Percentiles rank a stretch among this genome's conserved stretches.
phyloP scores from a whole-genome alignment of 352 stramenopile genomes.

The Pseudoperonospora humuli region DNA sequence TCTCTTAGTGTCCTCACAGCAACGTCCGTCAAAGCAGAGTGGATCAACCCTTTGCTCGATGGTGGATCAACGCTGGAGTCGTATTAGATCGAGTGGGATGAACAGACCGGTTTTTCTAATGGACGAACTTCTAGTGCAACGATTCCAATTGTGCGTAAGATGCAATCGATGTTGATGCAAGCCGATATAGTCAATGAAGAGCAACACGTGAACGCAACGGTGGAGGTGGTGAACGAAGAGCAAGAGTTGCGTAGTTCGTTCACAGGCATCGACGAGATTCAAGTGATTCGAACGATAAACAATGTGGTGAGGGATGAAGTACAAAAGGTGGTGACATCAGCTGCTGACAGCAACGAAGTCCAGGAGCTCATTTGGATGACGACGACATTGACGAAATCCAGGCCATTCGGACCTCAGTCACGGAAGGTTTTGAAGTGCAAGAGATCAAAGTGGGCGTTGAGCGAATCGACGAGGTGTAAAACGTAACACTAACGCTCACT shows the following conservation, averaged over 20 bases:
- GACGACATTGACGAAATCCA: slow-evolving; percentile 91
- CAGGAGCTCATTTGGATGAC: slow-evolving; percentile 69
- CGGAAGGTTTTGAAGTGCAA: slow-evolving; percentile 83
- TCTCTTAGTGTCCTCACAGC: slow-evolving; percentile 40
- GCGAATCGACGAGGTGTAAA: slow-evolving; percentile 79
- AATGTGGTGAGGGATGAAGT: slow-evolving; percentile 82
- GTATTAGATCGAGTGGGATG: slow-evolving; percentile 77
- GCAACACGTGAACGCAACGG: slow-evolving; percentile 89
- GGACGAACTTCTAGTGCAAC: slow-evolving; percentile 59
- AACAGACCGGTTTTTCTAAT: slow-evolving; percentile 61
- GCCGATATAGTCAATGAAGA: slow-evolving; percentile 87
- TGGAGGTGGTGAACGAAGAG: slow-evolving; percentile 93
- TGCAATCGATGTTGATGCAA: slow-evolving; percentile 81
- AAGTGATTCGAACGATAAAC: slow-evolving; percentile 77
- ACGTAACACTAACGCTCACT: slow-evolving; percentile 61
- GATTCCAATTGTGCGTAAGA: slow-evolving; percentile 86
- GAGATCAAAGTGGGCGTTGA: slow-evolving; percentile 69
- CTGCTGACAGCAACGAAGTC: slow-evolving; percentile 89
- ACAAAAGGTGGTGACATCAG: slow-evolving; percentile 87
- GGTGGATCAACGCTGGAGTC: slow-evolving; percentile 79
- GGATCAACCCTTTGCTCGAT: slow-evolving; percentile 87
- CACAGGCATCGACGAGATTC: slow-evolving; percentile 80
- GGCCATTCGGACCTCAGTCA: slow-evolving; percentile 70
- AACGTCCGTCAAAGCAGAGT: slow-evolving; percentile 71
- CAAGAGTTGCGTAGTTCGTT: slow-evolving; percentile 90